Evolutionary conservation across 768 basidiomycete species (phyloP).

Genomic region (Mycena maculata): DNA sequence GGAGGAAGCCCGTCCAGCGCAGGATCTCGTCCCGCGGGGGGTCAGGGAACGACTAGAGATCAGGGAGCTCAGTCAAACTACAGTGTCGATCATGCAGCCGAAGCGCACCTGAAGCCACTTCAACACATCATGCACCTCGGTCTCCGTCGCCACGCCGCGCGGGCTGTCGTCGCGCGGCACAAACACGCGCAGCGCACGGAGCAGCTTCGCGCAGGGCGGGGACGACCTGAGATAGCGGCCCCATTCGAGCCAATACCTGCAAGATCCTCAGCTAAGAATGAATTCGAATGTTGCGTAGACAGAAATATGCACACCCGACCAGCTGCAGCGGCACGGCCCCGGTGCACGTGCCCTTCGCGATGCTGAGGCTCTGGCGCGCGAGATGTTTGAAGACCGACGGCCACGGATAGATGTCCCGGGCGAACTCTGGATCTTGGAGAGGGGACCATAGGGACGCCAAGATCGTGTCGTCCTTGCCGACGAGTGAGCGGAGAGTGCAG

Average conservation of each 20-base stretch:
- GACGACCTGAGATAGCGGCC: conserved; percentile 29
- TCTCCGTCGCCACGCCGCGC: conserved; percentile 8
- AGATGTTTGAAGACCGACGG: conserved; percentile 19
- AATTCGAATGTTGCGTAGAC: background rate
- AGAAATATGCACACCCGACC: conserved; percentile 15
- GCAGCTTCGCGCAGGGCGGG: conserved; percentile 15
- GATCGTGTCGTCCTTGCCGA: conserved; percentile 4
- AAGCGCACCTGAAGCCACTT: conserved; percentile 31
- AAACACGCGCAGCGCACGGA: conserved; percentile 14
- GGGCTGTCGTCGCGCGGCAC: conserved; percentile 20
- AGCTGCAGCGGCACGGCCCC: conserved; percentile 7
- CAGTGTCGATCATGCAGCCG: background rate
- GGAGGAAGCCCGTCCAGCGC: conserved; percentile 26
- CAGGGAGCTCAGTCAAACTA: background rate
- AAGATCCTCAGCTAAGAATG: background rate
- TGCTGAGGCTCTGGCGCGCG: conserved; percentile 26
- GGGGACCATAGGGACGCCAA: conserved; percentile 23
- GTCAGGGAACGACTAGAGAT: conserved; percentile 6
- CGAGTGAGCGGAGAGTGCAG: conserved; percentile 22
- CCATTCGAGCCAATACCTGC: conserved; percentile 34
- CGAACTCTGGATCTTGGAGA: conserved; percentile 22
- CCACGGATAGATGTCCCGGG: conserved; percentile 11
- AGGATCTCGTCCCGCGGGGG: conserved; percentile 10
- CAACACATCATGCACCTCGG: conserved; percentile 31
- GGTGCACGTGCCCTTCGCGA: background rate